Conservation (phyloP, 108 stramenopile species). For the Cyclotella atomus region DNA sequence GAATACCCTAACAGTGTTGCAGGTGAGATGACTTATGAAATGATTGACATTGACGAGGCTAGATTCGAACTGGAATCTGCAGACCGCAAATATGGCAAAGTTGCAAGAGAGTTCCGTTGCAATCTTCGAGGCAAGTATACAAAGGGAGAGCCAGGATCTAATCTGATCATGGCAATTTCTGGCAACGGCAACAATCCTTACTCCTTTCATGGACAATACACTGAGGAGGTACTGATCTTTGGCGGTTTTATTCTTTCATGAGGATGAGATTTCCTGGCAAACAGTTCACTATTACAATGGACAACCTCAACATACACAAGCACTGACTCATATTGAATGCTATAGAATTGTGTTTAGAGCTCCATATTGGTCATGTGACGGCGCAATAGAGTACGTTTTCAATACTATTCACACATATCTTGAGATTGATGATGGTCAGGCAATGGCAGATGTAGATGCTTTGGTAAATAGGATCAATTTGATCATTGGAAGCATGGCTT, state of each 20-base stretch:
- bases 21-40: constrained; percentile 4
- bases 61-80: constrained; percentile 12
- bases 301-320: constrained; percentile 21
- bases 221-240: constrained; percentile 13
- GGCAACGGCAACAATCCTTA: constrained; percentile 8
- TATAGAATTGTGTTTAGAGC: constrained; percentile 14
- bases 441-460: neutral
- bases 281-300: constrained; percentile 12
- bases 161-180: constrained; percentile 10
- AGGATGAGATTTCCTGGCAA: neutral
- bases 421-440: neutral
- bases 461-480: neutral
- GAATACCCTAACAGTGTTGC: constrained; percentile 11
- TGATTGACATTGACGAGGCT: constrained; percentile 32
- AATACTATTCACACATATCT: constrained; percentile 21
- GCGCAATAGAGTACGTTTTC: constrained; percentile 25
- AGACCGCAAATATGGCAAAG: constrained; percentile 21
- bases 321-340: constrained; percentile 5
- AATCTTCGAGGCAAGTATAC: neutral
- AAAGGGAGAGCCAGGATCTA: neutral
- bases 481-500: too few species aligned
- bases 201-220: neutral
- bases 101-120: neutral
- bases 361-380: constrained; percentile 24
- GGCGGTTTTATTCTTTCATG: neutral